Percentiles rank a stretch among this genome's conserved stretches.
These are phyloP conservation scores for Cetraspora pellucida DNA, from an alignment of 192 early-diverging fungal genomes.

Conservation along the genomic window DNA sequence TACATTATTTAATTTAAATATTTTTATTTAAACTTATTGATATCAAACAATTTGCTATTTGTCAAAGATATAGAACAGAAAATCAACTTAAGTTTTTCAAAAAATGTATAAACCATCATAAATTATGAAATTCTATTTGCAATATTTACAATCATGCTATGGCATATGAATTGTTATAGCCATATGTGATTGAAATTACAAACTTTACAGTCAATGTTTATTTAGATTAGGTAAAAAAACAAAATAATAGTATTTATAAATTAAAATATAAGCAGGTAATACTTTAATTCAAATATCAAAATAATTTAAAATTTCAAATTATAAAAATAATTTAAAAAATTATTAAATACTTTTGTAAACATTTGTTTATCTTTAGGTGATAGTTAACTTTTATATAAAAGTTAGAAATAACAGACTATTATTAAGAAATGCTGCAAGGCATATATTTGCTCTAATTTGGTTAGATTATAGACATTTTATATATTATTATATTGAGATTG, in stretches of 20 bases:
- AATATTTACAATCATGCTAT: conserved; percentile 8
- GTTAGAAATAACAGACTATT: neutral
- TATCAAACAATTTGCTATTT: conserved; percentile 8
- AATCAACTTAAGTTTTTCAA: conserved; percentile 1
- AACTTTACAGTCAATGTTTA: neutral
- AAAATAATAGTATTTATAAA: conserved; percentile 8
- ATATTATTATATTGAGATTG: conserved; percentile 10
- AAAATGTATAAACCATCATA: conserved; percentile 2
- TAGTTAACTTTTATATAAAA: neutral
- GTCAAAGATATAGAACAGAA: conserved; percentile 14
- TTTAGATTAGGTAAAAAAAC: neutral
- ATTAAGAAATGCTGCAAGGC: neutral
- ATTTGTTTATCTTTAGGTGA: neutral
- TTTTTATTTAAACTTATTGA: neutral
- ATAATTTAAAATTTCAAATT: neutral
- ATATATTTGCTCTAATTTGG: conserved; percentile 22
- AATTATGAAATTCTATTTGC: conserved; percentile 15
- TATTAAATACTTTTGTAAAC: neutral
- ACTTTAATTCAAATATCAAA: neutral
- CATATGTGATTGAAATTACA: neutral
- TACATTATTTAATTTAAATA: neutral
- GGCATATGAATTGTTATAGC: conserved; percentile 1
- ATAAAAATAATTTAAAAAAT: neutral
- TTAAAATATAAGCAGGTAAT: conserved; percentile 19
- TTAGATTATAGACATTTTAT: neutral